These are phyloP conservation scores for Rhizophagus sp. DNA, from an alignment of 192 early-diverging fungal genomes.

Conservation along the genomic window DNA sequence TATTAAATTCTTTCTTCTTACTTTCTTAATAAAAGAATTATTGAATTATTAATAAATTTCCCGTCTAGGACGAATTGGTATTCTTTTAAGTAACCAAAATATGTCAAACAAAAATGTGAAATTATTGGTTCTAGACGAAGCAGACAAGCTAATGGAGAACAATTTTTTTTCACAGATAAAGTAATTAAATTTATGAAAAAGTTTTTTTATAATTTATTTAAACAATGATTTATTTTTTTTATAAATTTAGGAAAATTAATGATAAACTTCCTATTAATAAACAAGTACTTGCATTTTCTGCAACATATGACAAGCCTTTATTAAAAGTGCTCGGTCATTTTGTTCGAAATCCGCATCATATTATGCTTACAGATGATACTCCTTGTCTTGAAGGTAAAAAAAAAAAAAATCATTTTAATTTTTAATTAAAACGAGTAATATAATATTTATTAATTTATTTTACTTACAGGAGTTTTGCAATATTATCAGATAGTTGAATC, in stretches of 20 bases:
- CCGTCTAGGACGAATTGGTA: slow-evolving; percentile 43
- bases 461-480: slow-evolving; percentile 49
- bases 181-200: background rate
- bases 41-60: background rate
- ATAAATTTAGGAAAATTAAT: slow-evolving; percentile 38
- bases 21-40: background rate
- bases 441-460: background rate
- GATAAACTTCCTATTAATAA: slow-evolving; percentile 42
- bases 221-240: background rate
- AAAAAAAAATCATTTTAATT: background rate
- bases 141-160: slow-evolving; percentile 62
- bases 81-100: slow-evolving; percentile 42
- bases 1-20: background rate
- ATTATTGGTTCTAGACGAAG: slow-evolving; percentile 60
- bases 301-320: slow-evolving; percentile 55
- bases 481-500: slow-evolving; percentile 42
- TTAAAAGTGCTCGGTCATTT: slow-evolving; percentile 38
- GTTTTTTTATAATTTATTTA: background rate
- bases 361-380: slow-evolving; percentile 49
- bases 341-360: slow-evolving; percentile 50
- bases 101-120: slow-evolving; percentile 42
- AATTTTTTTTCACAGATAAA: slow-evolving; percentile 45
- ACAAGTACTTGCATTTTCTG: slow-evolving; percentile 62
- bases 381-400: slow-evolving; percentile 53
- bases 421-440: background rate